These are phyloP conservation scores for Pleurotus tuoliensis DNA, from an alignment of 768 basidiomycete genomes.

Conservation along the genomic window DNA sequence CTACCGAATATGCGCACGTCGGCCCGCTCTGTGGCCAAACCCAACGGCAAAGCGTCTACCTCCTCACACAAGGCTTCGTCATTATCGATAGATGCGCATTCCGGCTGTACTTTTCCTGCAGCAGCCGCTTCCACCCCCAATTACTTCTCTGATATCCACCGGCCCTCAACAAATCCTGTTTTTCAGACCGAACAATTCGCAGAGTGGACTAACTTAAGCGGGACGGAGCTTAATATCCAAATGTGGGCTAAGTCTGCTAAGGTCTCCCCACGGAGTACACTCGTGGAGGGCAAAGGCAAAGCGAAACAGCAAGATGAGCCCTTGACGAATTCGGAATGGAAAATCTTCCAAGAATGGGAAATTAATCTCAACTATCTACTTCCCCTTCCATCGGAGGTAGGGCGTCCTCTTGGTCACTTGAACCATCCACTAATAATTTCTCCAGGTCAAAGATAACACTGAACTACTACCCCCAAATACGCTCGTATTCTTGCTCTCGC, in stretches of 20 bases:
- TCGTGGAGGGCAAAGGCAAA: conserved; percentile 38
- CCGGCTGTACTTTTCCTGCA: conserved; percentile 16
- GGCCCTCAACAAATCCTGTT: conserved; percentile 79
- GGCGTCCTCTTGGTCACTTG: conserved; percentile 18
- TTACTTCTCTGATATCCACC: conserved; percentile 77
- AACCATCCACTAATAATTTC: conserved; percentile 12
- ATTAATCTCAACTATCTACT: conserved; percentile 55
- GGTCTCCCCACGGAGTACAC: conserved; percentile 15
- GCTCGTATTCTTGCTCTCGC: conserved; percentile 61
- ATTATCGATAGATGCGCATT: background rate
- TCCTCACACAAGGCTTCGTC: background rate
- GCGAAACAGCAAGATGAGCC: conserved; percentile 22
- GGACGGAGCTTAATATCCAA: conserved; percentile 48
- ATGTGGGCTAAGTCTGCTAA: conserved; percentile 50
- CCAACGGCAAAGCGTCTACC: conserved; percentile 1
- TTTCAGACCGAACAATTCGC: conserved; percentile 70
- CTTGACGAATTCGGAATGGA: conserved; percentile 43
- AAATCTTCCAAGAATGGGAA: conserved; percentile 63
- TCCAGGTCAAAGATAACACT: conserved; percentile 26
- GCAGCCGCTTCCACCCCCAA: conserved; percentile 40
- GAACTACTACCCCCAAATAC: conserved; percentile 67
- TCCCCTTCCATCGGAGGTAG: conserved; percentile 60
- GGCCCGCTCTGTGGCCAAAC: background rate
- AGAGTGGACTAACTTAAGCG: conserved; percentile 49
- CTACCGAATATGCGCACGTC: conserved; percentile 7